These are phyloP conservation scores for Fusarium keratoplasticum DNA, from an alignment of 2,329 filamentous ascomycete species.

Conservation along the genomic window DNA sequence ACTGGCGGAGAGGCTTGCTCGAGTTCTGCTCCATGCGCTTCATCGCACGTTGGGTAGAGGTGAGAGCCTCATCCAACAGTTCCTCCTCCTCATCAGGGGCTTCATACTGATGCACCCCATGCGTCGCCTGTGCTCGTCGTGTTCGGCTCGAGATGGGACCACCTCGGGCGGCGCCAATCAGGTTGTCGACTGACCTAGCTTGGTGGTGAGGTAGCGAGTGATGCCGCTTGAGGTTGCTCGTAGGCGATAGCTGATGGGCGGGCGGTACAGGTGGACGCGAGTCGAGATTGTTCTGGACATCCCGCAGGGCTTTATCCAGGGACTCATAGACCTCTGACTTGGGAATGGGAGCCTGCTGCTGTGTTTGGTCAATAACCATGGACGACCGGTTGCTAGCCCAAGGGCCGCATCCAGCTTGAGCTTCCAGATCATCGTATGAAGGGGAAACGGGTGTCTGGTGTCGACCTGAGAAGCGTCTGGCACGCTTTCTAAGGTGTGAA, in stretches of 20 bases:
- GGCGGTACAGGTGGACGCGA: conserved; percentile 63
- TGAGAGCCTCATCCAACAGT: conserved; percentile 87
- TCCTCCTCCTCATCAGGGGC: conserved; percentile 97
- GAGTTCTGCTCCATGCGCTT: conserved; percentile 71
- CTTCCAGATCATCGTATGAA: conserved; percentile 86
- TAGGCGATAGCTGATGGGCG: conserved; percentile 61
- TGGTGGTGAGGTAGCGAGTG: conserved; percentile 73
- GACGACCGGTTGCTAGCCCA: conserved; percentile 90
- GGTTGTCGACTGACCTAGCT: conserved; percentile 73
- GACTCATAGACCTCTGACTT: conserved; percentile 71
- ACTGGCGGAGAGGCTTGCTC: conserved; percentile 64
- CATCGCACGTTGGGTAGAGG: conserved; percentile 80
- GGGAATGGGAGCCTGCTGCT: conserved; percentile 59
- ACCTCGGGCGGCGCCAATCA: conserved; percentile 65
- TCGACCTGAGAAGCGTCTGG: conserved; percentile 89
- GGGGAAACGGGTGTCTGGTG: conserved; percentile 86
- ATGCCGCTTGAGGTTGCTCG: conserved; percentile 70
- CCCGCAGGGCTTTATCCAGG: conserved; percentile 68
- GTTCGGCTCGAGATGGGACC: conserved; percentile 83
- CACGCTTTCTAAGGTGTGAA: conserved; percentile 93
- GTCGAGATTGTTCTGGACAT: conserved; percentile 64
- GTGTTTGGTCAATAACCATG: conserved; percentile 76
- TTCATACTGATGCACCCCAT: conserved; percentile 87
- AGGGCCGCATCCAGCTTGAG: conserved; percentile 90
- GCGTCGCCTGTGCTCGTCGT: conserved; percentile 77